Evolutionary conservation across 1,284 basidiomycete genomes (phyloP), one percentile per base, ranked within the genome.

Genomic region (Puccinia coronata): DNA sequence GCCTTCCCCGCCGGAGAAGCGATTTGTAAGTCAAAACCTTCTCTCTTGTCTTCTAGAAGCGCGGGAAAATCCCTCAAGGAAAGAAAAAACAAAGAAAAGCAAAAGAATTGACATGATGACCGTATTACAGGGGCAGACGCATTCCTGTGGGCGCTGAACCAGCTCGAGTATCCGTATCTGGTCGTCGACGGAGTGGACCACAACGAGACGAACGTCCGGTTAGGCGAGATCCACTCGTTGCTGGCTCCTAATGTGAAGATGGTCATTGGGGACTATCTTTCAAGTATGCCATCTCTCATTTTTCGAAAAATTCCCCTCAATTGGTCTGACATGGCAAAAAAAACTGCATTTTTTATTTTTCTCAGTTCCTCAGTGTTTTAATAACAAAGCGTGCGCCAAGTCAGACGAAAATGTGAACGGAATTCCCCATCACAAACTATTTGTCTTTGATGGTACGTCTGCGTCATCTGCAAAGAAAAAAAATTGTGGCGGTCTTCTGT

Each of bases 241-340:
- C n/a, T 80, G 16, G 69, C 65, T 12, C 28, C 51, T 20, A 55
- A 59, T 49, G 78, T 80, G 9, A 80, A 70, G 39, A 80, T 80
- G 78, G 69, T 72, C 25, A 59, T 80, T 31, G 78, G 78, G 31
- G 78, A 80, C 34, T 80, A 80, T 80, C 36, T 80, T 5, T 80
- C 78, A 72, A 67, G 78, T 72, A n/a, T 20, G n/a, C 18, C n/a
- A 39, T 34, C 6, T 61, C 20, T 61, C 28, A 53, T 25, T 39
- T 39, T 28, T 55, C 28, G 12, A 51, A n/a, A 23, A 9, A 61
- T 36, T 3, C 25, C 11, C 39, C 16, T 18, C 67, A 23, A 36
- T n/a, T 41, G 23, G 25, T 57, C 34, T 16, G 6, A 2, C n/a
- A n/a, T n/a, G n/a, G n/a, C n/a, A n/a, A n/a, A n/a, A n/a, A n/a